These are phyloP conservation scores for Fraxinus quadrangulata DNA, from an alignment of 257 asterid genomes.

Conservation along the genomic window DNA sequence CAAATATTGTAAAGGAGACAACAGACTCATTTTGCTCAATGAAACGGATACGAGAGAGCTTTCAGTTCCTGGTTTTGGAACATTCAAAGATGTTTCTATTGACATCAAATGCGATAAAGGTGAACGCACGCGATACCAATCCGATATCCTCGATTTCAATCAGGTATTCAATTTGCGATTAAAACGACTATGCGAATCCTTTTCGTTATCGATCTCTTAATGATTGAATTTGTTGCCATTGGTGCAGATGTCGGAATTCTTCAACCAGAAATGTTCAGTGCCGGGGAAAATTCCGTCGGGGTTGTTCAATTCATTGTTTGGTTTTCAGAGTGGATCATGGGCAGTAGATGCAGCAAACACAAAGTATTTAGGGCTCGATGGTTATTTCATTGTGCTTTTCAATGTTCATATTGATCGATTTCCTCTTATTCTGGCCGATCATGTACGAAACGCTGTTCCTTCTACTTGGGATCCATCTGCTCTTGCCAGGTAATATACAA, in stretches of 20 bases:
- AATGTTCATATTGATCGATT: conserved; percentile 62
- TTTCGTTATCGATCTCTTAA: neutral
- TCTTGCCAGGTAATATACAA: conserved; percentile 68
- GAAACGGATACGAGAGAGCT: conserved; percentile 50
- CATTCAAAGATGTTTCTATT: conserved; percentile 45
- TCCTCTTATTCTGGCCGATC: conserved; percentile 66
- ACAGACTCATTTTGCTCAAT: conserved; percentile 55
- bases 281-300: conserved; percentile 91
- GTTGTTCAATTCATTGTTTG: conserved; percentile 78
- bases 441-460: conserved; percentile 74
- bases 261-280: conserved; percentile 64
- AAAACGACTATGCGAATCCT: too few relatives aligned
- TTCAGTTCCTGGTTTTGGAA: conserved; percentile 67
- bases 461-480: conserved; percentile 90
- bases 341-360: conserved; percentile 65
- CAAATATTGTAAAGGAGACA: conserved; percentile 78
- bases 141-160: conserved; percentile 77
- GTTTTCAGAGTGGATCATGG: conserved; percentile 85
- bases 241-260: conserved; percentile 79
- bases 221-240: neutral
- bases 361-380: conserved; percentile 69
- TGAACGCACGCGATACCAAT: conserved; percentile 74
- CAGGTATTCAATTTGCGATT: conserved; percentile 42
- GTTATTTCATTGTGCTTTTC: conserved; percentile 63
- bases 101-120: conserved; percentile 90